Percentiles rank a stretch among this genome's conserved stretches.
Conservation (phyloP, 352 stramenopile species). For the Phytopythium aichiense region DNA sequence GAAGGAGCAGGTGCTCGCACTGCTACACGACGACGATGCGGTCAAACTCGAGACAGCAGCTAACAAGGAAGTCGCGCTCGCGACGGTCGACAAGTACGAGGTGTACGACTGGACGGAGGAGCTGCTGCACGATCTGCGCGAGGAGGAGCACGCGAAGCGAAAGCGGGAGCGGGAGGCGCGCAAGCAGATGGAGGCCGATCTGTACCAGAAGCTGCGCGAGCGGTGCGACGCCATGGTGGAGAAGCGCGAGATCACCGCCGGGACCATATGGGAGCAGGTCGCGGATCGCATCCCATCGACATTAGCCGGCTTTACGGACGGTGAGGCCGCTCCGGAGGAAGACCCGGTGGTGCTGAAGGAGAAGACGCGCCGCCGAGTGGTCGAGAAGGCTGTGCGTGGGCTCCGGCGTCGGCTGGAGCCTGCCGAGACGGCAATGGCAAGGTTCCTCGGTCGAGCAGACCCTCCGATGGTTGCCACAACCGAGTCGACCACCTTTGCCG, state of each 20-base stretch:
- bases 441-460: constrained; percentile 26
- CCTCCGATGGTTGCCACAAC: constrained; percentile 23
- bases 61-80: constrained; percentile 19
- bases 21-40: constrained; percentile 35
- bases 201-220: constrained; percentile 28
- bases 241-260: constrained; percentile 16
- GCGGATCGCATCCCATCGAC: constrained; percentile 9
- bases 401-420: constrained; percentile 32
- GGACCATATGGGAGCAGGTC: constrained; percentile 26
- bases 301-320: constrained; percentile 10
- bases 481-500: constrained; percentile 30
- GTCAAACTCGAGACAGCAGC: constrained; percentile 11
- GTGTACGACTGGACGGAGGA: constrained; percentile 68
- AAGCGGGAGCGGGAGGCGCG: constrained; percentile 51
- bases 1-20: constrained; percentile 40
- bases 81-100: constrained; percentile 39
- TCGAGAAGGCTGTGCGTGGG: constrained; percentile 46
- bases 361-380: constrained; percentile 37
- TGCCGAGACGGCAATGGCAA: constrained; percentile 17
- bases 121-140: constrained; percentile 33
- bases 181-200: constrained; percentile 27
- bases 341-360: constrained; percentile 31
- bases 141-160: constrained; percentile 38
- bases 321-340: constrained; percentile 7
- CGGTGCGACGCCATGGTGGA: constrained; percentile 17